phyloP scores from a whole-genome alignment of 371 early-diverging fungal species.

The Apophysomyces ossiformis region DNA sequence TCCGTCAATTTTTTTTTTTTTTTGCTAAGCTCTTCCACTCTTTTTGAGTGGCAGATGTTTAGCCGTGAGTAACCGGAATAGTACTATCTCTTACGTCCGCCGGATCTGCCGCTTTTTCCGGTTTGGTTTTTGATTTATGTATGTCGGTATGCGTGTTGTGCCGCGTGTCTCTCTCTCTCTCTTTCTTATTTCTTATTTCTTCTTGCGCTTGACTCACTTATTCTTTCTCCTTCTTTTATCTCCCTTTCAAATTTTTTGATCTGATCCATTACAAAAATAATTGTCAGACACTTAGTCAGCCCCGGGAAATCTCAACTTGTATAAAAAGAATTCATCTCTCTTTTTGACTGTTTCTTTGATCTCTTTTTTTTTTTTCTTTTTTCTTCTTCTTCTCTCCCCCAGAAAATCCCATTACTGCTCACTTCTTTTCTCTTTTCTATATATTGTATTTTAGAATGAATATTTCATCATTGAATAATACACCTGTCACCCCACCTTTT shows the following conservation, averaged over 20 bases:
- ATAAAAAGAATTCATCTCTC: neutral
- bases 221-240: neutral
- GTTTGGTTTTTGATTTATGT: neutral
- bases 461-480: constrained; percentile 24
- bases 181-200: neutral
- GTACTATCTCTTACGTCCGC: neutral
- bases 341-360: constrained; percentile 10
- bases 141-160: no score
- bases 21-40: no score
- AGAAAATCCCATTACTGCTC: neutral
- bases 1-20: neutral
- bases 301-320: no score
- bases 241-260: no score
- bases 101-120: constrained; percentile 7
- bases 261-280: no score
- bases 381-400: neutral
- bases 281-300: no score
- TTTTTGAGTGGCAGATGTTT: neutral
- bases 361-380: constrained; percentile 4
- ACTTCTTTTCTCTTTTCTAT: neutral
- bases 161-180: no score
- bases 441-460: constrained; percentile 18
- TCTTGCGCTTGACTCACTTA: neutral
- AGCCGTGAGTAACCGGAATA: constrained; percentile 5
- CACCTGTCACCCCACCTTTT: constrained; percentile 36